Evolutionary conservation across 2,329 filamentous ascomycete genomes (phyloP).

Genomic region (Didymella lethalis): DNA sequence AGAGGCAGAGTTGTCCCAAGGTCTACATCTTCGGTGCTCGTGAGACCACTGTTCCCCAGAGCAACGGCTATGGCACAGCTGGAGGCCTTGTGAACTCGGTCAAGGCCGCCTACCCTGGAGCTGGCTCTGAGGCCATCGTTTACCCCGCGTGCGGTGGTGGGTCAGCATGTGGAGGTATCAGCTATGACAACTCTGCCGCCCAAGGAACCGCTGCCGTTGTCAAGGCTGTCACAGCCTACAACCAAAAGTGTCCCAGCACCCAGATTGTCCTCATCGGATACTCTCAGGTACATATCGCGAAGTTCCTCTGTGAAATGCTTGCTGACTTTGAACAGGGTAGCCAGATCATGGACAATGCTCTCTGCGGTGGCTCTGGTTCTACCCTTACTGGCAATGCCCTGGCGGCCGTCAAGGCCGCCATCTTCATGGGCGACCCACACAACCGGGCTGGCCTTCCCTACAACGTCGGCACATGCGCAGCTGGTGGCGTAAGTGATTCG

Average conservation of each 20-base stretch:
- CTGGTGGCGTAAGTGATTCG: constrained; percentile 62
- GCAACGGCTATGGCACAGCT: constrained; percentile 52
- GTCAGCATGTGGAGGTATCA: constrained; percentile 63
- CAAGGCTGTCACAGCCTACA: constrained; percentile 66
- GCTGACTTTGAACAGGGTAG: constrained; percentile 57
- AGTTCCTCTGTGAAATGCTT: neutral
- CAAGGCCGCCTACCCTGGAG: constrained; percentile 50
- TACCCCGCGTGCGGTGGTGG: constrained; percentile 70
- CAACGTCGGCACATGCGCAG: constrained; percentile 67
- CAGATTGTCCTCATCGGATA: constrained; percentile 69
- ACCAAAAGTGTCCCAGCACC: constrained; percentile 64
- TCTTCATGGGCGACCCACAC: constrained; percentile 71
- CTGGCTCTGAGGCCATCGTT: constrained; percentile 53
- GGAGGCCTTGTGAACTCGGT: constrained; percentile 53
- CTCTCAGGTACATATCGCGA: constrained; percentile 59
- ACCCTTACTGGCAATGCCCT: constrained; percentile 60
- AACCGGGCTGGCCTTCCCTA: constrained; percentile 64
- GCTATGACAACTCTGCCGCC: constrained; percentile 66
- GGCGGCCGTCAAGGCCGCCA: constrained; percentile 67
- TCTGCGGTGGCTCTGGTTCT: constrained; percentile 64
- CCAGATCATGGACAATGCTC: constrained; percentile 69
- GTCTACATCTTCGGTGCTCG: constrained; percentile 57
- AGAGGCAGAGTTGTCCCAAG: constrained; percentile 51
- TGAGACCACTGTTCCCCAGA: constrained; percentile 52
- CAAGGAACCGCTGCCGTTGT: constrained; percentile 67